Evolutionary conservation across 108 stramenopile species (phyloP).

Genomic region (Schizochytrium sp.): DNA sequence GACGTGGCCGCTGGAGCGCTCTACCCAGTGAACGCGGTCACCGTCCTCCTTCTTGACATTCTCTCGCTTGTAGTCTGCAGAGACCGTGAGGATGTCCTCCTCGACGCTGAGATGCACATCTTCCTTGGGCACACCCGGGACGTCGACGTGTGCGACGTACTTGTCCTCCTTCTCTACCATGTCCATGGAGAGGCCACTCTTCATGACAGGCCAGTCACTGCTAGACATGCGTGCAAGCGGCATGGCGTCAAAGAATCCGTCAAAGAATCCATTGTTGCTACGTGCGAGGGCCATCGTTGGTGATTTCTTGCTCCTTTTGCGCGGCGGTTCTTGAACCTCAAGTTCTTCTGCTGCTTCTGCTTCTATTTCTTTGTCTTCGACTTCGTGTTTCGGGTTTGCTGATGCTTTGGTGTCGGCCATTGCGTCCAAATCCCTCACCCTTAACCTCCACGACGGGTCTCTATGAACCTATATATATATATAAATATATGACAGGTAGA

Average conservation of each 20-base stretch:
- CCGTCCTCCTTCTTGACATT: slow-evolving; percentile 25
- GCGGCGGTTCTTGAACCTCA: neutral
- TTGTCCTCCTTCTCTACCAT: slow-evolving; percentile 19
- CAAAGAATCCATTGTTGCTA: neutral
- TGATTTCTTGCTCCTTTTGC: neutral
- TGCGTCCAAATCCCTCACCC: too few species aligned
- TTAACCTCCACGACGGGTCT: too few species aligned
- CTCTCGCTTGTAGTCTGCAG: slow-evolving; percentile 52
- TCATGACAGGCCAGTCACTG: slow-evolving; percentile 58
- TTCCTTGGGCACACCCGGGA: slow-evolving; percentile 46
- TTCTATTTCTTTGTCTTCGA: neutral
- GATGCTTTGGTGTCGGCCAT: neutral
- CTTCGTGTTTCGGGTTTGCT: neutral
- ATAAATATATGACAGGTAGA: too few species aligned
- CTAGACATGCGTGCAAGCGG: slow-evolving; percentile 41
- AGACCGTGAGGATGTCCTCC: slow-evolving; percentile 31
- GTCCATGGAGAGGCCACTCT: slow-evolving; percentile 55
- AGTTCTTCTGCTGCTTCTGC: neutral
- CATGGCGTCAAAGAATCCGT: slow-evolving; percentile 39
- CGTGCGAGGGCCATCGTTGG: slow-evolving; percentile 14
- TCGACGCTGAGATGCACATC: slow-evolving; percentile 33
- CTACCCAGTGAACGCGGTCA: slow-evolving; percentile 34
- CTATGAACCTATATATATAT: too few species aligned
- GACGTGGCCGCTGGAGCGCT: slow-evolving; percentile 30
- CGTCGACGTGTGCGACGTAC: slow-evolving; percentile 37